Evolutionary conservation across 1,284 basidiomycete genomes (phyloP).

Genomic region (Schizopora paradoxa): DNA sequence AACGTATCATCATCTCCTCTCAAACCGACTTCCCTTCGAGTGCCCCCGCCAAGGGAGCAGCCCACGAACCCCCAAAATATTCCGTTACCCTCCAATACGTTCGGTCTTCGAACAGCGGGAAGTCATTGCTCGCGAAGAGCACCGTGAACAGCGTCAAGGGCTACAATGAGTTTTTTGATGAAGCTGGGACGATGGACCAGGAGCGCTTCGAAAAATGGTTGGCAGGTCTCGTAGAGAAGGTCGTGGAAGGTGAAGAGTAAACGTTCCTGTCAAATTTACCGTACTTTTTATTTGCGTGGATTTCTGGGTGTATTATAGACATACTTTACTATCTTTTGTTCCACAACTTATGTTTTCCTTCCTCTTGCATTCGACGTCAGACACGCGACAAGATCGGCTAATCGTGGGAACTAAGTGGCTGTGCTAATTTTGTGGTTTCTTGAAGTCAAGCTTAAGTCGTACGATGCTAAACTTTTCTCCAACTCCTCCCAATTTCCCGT

Average conservation of each 20-base stretch:
- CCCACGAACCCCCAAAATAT: constrained; percentile 51
- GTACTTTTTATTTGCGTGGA: background rate
- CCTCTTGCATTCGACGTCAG: too few relatives aligned
- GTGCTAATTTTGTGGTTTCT: too few relatives aligned
- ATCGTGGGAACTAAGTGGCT: too few relatives aligned
- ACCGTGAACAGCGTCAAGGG: constrained; percentile 44
- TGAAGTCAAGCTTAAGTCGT: too few relatives aligned
- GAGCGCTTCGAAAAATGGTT: constrained; percentile 69
- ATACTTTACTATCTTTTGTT: background rate
- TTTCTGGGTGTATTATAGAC: background rate
- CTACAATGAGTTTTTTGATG: constrained; percentile 71
- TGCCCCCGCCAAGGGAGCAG: constrained; percentile 25
- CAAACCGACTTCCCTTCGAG: constrained; percentile 50
- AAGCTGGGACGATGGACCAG: constrained; percentile 62
- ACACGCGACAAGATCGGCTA: too few relatives aligned
- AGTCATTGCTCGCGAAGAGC: constrained; percentile 65
- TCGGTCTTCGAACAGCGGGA: constrained; percentile 71
- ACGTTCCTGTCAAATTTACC: background rate
- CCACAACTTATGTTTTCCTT: background rate
- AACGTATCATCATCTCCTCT: constrained; percentile 71
- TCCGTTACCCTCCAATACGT: constrained; percentile 59
- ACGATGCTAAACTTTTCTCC: too few relatives aligned
- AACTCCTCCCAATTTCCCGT: too few relatives aligned
- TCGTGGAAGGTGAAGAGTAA: constrained; percentile 28
- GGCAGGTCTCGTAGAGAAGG: constrained; percentile 49